Percentiles rank a stretch among this genome's conserved stretches.
Conservation (phyloP, 2,329 filamentous ascomycete species). For the Aureobasidium sp. region DNA sequence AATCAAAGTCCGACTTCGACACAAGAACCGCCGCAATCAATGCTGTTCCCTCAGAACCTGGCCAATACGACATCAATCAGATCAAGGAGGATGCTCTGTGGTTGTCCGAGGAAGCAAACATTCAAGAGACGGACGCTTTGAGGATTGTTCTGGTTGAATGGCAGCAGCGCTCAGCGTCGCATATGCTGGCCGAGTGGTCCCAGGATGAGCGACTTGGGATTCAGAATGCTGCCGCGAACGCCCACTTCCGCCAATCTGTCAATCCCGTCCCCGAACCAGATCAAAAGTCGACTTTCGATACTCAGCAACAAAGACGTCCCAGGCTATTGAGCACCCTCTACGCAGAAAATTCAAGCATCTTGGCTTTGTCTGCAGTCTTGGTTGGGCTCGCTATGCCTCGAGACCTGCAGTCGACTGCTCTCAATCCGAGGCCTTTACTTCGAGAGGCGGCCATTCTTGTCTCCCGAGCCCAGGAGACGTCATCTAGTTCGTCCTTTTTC, state of each 20-base stretch:
- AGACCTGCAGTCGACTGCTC: constrained; percentile 2
- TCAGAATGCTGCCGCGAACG: constrained; percentile 62
- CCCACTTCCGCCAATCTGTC: constrained; percentile 33
- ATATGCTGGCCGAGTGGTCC: constrained; percentile 62
- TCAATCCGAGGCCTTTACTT: background rate
- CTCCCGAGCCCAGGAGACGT: background rate
- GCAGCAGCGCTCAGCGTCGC: constrained; percentile 67
- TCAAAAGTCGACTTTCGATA: constrained; percentile 4
- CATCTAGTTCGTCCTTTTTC: constrained; percentile 19
- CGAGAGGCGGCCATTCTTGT: background rate
- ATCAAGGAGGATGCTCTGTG: constrained; percentile 81
- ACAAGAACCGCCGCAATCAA: constrained; percentile 83
- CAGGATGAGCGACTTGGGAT: constrained; percentile 71
- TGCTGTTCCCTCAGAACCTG: constrained; percentile 58
- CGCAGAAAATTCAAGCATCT: constrained; percentile 1
- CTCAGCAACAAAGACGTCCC: constrained; percentile 5
- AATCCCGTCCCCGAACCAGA: background rate
- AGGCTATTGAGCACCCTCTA: constrained; percentile 1
- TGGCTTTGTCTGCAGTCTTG: constrained; percentile 4
- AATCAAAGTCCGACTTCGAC: constrained; percentile 65
- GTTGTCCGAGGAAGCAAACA: constrained; percentile 68
- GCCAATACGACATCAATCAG: constrained; percentile 63
- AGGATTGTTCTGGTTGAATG: constrained; percentile 75
- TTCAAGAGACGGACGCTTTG: constrained; percentile 76
- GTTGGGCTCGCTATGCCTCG: background rate